Evolutionary conservation across 257 asterid species (phyloP).

Genomic region (Ajuga chamaepitys): DNA sequence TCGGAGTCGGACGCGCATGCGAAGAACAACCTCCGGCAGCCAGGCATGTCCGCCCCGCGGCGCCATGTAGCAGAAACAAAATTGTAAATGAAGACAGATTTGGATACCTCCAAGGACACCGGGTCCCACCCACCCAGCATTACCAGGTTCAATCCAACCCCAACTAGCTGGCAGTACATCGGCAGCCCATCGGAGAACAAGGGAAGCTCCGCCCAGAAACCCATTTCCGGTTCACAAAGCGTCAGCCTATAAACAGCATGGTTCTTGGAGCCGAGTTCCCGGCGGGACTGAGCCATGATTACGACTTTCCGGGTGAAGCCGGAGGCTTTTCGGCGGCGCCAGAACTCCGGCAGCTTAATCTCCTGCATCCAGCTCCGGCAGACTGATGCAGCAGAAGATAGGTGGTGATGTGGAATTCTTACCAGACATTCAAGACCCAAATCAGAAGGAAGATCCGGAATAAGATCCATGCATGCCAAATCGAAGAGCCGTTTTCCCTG

Average conservation of each 20-base stretch:
- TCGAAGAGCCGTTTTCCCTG: no score
- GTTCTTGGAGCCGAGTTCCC: slow-evolving; percentile 7
- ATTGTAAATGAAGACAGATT: slow-evolving; percentile 34
- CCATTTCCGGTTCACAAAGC: slow-evolving; percentile 60
- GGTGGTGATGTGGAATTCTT: slow-evolving; percentile 35
- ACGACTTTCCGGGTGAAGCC: slow-evolving; percentile 27
- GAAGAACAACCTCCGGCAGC: slow-evolving; percentile 48
- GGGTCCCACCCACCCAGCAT: slow-evolving; percentile 72
- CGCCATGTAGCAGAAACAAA: slow-evolving; percentile 59
- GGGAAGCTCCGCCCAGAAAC: slow-evolving; percentile 49
- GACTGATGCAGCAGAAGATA: slow-evolving; percentile 49
- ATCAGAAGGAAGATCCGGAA: slow-evolving; percentile 56
- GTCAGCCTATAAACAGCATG: slow-evolving; percentile 32
- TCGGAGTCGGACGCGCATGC: slow-evolving; percentile 56
- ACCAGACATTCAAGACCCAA: slow-evolving; percentile 53
- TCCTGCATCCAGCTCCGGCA: slow-evolving; percentile 44
- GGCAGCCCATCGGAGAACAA: slow-evolving; percentile 49
- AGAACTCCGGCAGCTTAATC: slow-evolving; percentile 47
- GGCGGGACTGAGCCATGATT: slow-evolving; percentile 15
- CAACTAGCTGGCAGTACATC: slow-evolving; percentile 55
- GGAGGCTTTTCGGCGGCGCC: slow-evolving; percentile 43
- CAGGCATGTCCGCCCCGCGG: slow-evolving; percentile 64
- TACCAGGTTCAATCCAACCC: slow-evolving; percentile 51
- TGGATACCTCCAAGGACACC: slow-evolving; percentile 42
- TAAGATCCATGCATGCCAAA: slow-evolving; percentile 21